Evolutionary conservation across 176 grass and related monocot genomes (phyloP), one percentile per base, ranked within the genome.

Genomic region (Musa troglodytarum): DNA sequence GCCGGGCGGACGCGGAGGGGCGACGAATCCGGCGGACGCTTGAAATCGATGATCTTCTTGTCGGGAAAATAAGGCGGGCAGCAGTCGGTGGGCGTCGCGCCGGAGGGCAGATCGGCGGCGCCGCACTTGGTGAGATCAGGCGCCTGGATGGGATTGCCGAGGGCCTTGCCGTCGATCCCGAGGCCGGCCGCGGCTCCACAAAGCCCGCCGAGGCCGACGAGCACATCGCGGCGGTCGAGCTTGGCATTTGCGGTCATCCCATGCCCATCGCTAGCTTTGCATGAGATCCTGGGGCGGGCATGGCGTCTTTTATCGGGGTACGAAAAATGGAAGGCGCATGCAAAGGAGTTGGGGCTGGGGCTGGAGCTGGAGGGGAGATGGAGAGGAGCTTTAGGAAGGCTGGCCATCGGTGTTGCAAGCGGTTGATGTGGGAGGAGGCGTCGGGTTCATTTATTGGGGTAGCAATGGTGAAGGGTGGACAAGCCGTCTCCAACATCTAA

Each of bases 1-100:
- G 92, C 80, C 0, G 88, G 88, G 16, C 92, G 86, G 72, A 96
- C 78, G 1, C 92, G 92, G 12, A 96, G 77, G 34, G 82, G 78
- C 0, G 65, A 63, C 2, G 59, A 78, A 1, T 29, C 10, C 14
- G 68, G 16, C 66, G 88, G 92, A 24, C 50, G 84, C 58, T 56
- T 19, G 63, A 92, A 96, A 80, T 96, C 92, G 17, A 13, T 16
- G 71, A 82, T 65, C 0, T 9, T 57, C 17, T 59, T 59, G 15
- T 8, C 57, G 1, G 62, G 1, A 11, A 9, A 11, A 58, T 70
- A 83, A 17, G 80, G 57, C n/a, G 78, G 82, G 86, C 92, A 96
- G 72, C 92, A 96, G 77, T 68, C 43, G 21, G 15, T n/a, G 26
- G 43, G 43, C 1, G 69, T 9, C 1, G 68, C 80, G 23, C 23